phyloP scores from a whole-genome alignment of 2,329 filamentous ascomycete species.

The Chaetomiaceae sp. region DNA sequence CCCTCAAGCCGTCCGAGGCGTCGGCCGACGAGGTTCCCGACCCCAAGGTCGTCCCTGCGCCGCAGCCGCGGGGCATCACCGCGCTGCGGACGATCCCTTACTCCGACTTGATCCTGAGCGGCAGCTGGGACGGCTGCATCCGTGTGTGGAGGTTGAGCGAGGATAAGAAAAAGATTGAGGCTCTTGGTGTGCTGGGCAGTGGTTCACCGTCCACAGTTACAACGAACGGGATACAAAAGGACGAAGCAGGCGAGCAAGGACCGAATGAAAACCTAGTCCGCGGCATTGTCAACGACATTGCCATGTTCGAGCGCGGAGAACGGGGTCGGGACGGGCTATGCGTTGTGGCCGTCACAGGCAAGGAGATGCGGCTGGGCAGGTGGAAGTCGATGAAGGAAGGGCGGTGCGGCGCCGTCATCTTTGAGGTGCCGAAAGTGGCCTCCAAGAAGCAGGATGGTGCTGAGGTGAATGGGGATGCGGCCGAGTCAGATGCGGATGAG shows the following conservation, averaged over 20 bases:
- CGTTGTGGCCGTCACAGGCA: constrained; percentile 79
- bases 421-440: constrained; percentile 63
- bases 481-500: constrained; percentile 11
- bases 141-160: constrained; percentile 79
- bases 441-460: constrained; percentile 24
- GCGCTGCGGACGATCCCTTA: constrained; percentile 82
- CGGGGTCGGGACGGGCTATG: constrained; percentile 72
- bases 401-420: constrained; percentile 81
- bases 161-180: constrained; percentile 75
- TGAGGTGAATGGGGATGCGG: constrained; percentile 16
- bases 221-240: constrained; percentile 2
- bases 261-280: constrained; percentile 40
- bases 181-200: constrained; percentile 51
- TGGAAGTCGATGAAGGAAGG: constrained; percentile 66
- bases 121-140: constrained; percentile 90
- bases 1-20: constrained; percentile 61
- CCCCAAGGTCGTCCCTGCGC: constrained; percentile 54
- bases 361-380: constrained; percentile 77
- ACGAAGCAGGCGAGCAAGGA: constrained; percentile 6
- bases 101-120: constrained; percentile 83
- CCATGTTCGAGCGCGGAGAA: constrained; percentile 79
- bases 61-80: constrained; percentile 83
- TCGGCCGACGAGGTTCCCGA: constrained; percentile 68
- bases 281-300: constrained; percentile 84
- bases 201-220: constrained; percentile 27